These are phyloP conservation scores for Macadamia tetraphylla DNA, from an alignment of 164 flowering plant genomes.

Conservation along the genomic window DNA sequence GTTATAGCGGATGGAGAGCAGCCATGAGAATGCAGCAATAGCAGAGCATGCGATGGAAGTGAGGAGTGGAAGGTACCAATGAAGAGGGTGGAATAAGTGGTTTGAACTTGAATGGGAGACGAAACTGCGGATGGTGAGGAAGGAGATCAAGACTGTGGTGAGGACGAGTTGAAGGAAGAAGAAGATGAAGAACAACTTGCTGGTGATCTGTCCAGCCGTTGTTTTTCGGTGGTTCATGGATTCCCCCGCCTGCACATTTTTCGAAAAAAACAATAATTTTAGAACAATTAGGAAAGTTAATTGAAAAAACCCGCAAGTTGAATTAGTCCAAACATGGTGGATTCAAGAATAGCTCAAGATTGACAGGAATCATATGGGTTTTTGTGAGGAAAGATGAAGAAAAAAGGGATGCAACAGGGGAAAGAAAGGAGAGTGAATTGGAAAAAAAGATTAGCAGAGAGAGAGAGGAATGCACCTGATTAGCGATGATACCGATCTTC, in stretches of 20 bases:
- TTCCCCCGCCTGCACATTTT: constrained; percentile 20
- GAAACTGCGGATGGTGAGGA: constrained; percentile 33
- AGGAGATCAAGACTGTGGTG: constrained; percentile 20
- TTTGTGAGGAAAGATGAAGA: no score
- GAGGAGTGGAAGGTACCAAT: constrained; percentile 49
- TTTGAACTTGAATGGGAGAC: neutral
- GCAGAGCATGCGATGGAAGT: constrained; percentile 31
- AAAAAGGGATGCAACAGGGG: no score
- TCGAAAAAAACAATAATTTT: no score
- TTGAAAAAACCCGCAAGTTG: no score
- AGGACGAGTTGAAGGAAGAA: constrained; percentile 39
- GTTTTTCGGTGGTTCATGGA: neutral
- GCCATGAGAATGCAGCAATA: constrained; percentile 33
- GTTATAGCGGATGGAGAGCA: constrained; percentile 14
- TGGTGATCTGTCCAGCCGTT: constrained; percentile 8
- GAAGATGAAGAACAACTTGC: constrained; percentile 22
- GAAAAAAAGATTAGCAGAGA: no score
- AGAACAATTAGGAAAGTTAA: no score
- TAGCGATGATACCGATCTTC: no score
- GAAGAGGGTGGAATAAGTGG: constrained; percentile 28
- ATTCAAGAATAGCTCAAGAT: no score
- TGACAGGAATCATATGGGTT: no score
- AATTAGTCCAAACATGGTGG: no score
- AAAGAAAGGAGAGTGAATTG: no score
- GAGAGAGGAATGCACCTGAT: no score